Evolutionary conservation across 768 basidiomycete genomes (phyloP).

Genomic region (Panaeolus cyanescens): DNA sequence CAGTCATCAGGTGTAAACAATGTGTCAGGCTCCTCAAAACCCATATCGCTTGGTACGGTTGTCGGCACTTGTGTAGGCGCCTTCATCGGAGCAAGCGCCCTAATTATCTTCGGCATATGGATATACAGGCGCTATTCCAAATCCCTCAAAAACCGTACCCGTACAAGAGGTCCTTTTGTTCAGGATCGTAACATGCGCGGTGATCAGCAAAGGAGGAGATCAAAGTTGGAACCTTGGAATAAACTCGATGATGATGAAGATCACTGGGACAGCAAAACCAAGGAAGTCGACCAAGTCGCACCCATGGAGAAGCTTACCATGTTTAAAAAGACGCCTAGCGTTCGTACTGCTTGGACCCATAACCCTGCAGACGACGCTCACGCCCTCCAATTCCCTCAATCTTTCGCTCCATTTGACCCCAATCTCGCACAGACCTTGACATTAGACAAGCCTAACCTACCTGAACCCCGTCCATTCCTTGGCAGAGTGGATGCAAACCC

Average conservation of each 20-base stretch:
- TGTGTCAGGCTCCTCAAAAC: slow-evolving; percentile 21
- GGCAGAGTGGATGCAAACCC: slow-evolving; percentile 42
- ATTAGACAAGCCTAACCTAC: slow-evolving; percentile 26
- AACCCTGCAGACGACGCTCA: slow-evolving; percentile 42
- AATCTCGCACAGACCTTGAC: slow-evolving; percentile 55
- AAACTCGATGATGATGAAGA: slow-evolving; percentile 56
- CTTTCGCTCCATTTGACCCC: slow-evolving; percentile 64
- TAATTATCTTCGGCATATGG: slow-evolving; percentile 55
- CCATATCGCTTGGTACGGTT: slow-evolving; percentile 53
- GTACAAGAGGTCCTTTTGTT: slow-evolving; percentile 27
- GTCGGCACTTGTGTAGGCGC: slow-evolving; percentile 67
- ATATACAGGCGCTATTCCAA: slow-evolving; percentile 53
- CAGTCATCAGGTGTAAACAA: slow-evolving; percentile 9
- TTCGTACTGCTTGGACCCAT: slow-evolving; percentile 52
- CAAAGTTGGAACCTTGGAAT: slow-evolving; percentile 56
- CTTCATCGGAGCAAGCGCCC: slow-evolving; percentile 51
- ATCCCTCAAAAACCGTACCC: slow-evolving; percentile 35
- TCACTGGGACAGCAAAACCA: slow-evolving; percentile 44
- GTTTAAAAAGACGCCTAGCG: slow-evolving; percentile 66
- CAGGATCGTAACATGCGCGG: slow-evolving; percentile 37
- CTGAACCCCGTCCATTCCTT: slow-evolving; percentile 45
- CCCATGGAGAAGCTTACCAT: slow-evolving; percentile 66
- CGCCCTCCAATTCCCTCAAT: slow-evolving; percentile 40
- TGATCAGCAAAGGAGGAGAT: slow-evolving; percentile 45
- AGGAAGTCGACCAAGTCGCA: slow-evolving; percentile 43